Conservation (phyloP, 345 rosid genomes). For the Laguncularia racemosa region DNA sequence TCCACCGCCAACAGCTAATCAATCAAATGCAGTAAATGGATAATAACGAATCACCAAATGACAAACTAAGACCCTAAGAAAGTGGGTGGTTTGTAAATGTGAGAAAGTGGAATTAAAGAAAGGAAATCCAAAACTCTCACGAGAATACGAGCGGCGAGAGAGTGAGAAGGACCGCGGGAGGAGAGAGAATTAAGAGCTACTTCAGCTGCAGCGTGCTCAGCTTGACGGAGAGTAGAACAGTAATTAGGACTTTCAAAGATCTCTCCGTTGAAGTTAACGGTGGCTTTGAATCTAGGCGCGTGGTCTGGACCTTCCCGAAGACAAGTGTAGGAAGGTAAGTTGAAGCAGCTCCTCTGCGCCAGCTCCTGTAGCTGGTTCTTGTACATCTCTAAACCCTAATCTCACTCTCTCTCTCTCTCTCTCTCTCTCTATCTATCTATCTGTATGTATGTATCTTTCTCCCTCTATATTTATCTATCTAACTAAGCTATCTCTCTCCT, state of each 20-base stretch:
- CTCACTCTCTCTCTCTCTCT: background rate
- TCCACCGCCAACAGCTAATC: too few species aligned
- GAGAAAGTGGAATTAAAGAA: too few species aligned
- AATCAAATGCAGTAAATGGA: too few species aligned
- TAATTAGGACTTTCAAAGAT: conserved; percentile 90
- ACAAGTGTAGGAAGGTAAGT: conserved; percentile 86
- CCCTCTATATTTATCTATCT: background rate
- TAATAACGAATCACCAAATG: too few species aligned
- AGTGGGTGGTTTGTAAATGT: too few species aligned
- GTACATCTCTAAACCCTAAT: conserved; percentile 50
- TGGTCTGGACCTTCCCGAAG: conserved; percentile 99
- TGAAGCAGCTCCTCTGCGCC: conserved; percentile 99
- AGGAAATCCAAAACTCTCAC: conserved; percentile 26
- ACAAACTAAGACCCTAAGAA: background rate
- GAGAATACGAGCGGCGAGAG: conserved; percentile 97
- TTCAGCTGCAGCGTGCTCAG: conserved; percentile 99
- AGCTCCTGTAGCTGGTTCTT: conserved; percentile 99
- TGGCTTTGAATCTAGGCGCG: conserved; percentile 96
- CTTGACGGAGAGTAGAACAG: conserved; percentile 98
- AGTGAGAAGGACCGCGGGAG: conserved; percentile 88
- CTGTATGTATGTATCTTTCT: background rate
- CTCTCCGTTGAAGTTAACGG: conserved; percentile 97
- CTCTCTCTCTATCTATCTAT: background rate
- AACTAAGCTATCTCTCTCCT: background rate
- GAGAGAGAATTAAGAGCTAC: conserved; percentile 92